These are phyloP conservation scores for Monilinia fructicola DNA, from an alignment of 2,329 filamentous ascomycete genomes.

Conservation along the genomic window DNA sequence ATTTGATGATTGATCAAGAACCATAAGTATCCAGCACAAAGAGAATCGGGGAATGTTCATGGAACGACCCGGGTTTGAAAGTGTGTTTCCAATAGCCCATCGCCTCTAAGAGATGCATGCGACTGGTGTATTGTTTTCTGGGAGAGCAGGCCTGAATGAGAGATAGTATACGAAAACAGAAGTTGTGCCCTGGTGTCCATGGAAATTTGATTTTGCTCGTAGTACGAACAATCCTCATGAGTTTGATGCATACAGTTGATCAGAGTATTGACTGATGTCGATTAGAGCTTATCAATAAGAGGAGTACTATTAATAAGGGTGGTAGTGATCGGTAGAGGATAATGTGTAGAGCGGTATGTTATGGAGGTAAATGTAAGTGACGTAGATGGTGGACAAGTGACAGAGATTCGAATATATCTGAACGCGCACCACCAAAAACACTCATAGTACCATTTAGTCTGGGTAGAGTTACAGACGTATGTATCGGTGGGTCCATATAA, in stretches of 20 bases:
- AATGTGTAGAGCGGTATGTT: constrained; percentile 2
- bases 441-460: too few relatives aligned
- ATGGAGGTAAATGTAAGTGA: constrained; percentile 2
- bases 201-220: constrained; percentile 42
- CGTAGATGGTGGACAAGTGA: not conserved
- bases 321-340: not conserved
- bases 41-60: too few relatives aligned
- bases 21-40: constrained; percentile 9
- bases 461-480: too few relatives aligned
- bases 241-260: constrained; percentile 30
- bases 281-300: not conserved
- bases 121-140: constrained; percentile 37
- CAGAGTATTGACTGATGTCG: constrained; percentile 23
- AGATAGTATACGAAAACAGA: constrained; percentile 40
- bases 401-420: constrained; percentile 1
- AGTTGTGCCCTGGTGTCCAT: constrained; percentile 36
- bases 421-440: not conserved
- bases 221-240: constrained; percentile 42
- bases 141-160: constrained; percentile 40
- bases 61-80: constrained; percentile 36
- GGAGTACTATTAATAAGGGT: not conserved
- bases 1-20: not conserved
- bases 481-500: too few relatives aligned
- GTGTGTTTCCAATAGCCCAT: constrained; percentile 35
- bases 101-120: constrained; percentile 23